Conservation (phyloP, 352 stramenopile genomes). For the Phytophthora multivora region DNA sequence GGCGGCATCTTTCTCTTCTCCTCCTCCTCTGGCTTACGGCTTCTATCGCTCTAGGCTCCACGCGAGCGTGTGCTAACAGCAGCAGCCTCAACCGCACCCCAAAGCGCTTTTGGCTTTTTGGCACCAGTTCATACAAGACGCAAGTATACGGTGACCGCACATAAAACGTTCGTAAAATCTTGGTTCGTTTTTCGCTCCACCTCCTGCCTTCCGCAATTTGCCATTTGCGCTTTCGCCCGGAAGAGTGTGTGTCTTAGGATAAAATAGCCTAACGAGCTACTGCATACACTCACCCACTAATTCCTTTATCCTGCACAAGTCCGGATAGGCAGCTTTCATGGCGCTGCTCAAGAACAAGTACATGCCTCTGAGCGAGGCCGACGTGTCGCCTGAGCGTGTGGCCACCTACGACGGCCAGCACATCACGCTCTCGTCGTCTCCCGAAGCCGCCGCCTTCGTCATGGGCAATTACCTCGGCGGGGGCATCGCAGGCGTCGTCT, state of each 20-base stretch:
- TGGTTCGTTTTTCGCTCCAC: conserved; percentile 21
- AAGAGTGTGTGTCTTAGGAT: background rate
- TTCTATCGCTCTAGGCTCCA: background rate
- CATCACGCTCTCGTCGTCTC: conserved; percentile 52
- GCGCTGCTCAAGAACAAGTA: conserved; percentile 81
- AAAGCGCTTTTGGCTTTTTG: background rate
- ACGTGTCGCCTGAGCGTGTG: conserved; percentile 79
- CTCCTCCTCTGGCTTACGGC: background rate
- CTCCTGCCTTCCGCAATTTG: conserved; percentile 23
- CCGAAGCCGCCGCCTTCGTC: conserved; percentile 48
- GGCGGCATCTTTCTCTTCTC: too few species aligned
- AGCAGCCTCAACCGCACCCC: conserved; percentile 15
- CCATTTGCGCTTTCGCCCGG: conserved; percentile 32
- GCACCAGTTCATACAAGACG: background rate
- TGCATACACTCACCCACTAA: background rate
- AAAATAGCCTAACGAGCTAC: conserved; percentile 12
- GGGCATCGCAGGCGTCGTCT: conserved; percentile 92
- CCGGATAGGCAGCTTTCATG: conserved; percentile 9
- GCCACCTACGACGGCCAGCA: conserved; percentile 80
- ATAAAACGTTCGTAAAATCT: conserved; percentile 30
- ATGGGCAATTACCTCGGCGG: conserved; percentile 94
- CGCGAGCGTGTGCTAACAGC: conserved; percentile 11
- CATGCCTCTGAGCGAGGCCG: conserved; percentile 86
- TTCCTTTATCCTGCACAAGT: background rate
- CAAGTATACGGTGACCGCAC: background rate